Conservation (phyloP, 2,329 filamentous ascomycete species). For the Cordyceps pruinosa region DNA sequence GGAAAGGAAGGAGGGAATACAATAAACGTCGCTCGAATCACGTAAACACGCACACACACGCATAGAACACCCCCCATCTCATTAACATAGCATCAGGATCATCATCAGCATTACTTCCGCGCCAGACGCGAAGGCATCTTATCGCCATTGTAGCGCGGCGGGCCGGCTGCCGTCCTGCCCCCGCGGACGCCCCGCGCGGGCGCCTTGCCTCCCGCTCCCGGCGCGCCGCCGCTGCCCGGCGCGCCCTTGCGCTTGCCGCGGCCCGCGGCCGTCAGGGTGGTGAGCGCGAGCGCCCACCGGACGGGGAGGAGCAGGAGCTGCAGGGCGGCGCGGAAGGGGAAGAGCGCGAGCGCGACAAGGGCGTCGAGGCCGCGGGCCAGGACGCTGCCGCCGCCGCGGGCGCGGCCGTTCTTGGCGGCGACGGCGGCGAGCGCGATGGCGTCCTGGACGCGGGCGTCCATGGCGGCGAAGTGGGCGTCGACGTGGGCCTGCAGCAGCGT, state of each 20-base stretch:
- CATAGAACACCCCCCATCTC: no score
- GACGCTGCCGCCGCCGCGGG: constrained; percentile 26
- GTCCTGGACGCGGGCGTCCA: constrained; percentile 68
- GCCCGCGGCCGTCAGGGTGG: constrained; percentile 18
- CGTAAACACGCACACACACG: background rate
- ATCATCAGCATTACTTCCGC: background rate
- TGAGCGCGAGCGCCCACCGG: constrained; percentile 29
- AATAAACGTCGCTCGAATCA: background rate
- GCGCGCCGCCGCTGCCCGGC: background rate
- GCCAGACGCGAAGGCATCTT: constrained; percentile 22
- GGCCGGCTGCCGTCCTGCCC: constrained; percentile 16
- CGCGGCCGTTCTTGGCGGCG: constrained; percentile 52
- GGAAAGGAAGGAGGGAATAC: background rate
- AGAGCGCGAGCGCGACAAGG: constrained; percentile 26
- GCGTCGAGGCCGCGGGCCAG: constrained; percentile 33
- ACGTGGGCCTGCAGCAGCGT: constrained; percentile 68
- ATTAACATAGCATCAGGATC: background rate
- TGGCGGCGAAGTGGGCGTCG: constrained; percentile 63
- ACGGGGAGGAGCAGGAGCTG: constrained; percentile 36
- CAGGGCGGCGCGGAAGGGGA: constrained; percentile 36
- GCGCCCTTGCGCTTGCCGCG: constrained; percentile 8
- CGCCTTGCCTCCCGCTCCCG: background rate
- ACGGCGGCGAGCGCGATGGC: constrained; percentile 75
- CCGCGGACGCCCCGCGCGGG: background rate
- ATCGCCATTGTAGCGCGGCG: constrained; percentile 29